A percentile compares a stretch with the other conserved stretches of the same genome.
Conservation (phyloP, 257 asterid species). For the Cordia subcordata region DNA sequence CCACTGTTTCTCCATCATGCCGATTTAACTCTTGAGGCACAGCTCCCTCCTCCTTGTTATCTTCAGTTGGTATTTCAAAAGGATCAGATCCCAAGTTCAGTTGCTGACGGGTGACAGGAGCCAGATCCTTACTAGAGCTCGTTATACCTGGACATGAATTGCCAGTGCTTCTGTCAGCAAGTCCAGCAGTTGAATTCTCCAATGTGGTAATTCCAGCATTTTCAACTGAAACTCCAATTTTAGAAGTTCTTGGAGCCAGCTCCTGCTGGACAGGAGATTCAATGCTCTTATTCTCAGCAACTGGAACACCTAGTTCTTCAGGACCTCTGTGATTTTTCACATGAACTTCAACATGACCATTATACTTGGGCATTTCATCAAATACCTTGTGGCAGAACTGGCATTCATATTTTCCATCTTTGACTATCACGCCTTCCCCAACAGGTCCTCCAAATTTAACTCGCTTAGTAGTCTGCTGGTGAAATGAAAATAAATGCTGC, state of each 20-base stretch:
- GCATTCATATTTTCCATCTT: slow-evolving; percentile 84
- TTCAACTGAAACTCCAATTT: slow-evolving; percentile 55
- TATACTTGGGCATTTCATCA: slow-evolving; percentile 70
- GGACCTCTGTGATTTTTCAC: slow-evolving; percentile 61
- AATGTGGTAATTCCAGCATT: slow-evolving; percentile 39
- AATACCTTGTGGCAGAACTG: slow-evolving; percentile 93
- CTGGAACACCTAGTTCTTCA: slow-evolving; percentile 33
- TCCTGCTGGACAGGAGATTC: slow-evolving; percentile 36
- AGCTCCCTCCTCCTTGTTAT: slow-evolving; percentile 24
- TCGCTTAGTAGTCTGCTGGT: slow-evolving; percentile 77
- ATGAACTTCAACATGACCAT: slow-evolving; percentile 85
- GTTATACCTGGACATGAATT: slow-evolving; percentile 27
- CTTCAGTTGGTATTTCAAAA: slow-evolving; percentile 30
- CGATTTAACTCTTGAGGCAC: slow-evolving; percentile 25
- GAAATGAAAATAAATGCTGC: slow-evolving; percentile 80
- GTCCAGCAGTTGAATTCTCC: slow-evolving; percentile 34
- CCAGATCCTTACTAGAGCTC: slow-evolving; percentile 38
- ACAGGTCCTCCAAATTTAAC: slow-evolving; percentile 61
- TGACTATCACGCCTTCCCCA: slow-evolving; percentile 76
- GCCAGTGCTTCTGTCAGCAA: slow-evolving; percentile 1
- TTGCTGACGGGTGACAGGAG: slow-evolving; percentile 22
- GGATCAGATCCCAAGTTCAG: slow-evolving; percentile 31
- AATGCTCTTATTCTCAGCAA: slow-evolving; percentile 21
- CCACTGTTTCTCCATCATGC: slow-evolving; percentile 25
- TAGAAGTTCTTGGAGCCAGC: slow-evolving; percentile 32